Evolutionary conservation across 352 stramenopile species (phyloP).

Genomic region (Phytophthora cactorum): DNA sequence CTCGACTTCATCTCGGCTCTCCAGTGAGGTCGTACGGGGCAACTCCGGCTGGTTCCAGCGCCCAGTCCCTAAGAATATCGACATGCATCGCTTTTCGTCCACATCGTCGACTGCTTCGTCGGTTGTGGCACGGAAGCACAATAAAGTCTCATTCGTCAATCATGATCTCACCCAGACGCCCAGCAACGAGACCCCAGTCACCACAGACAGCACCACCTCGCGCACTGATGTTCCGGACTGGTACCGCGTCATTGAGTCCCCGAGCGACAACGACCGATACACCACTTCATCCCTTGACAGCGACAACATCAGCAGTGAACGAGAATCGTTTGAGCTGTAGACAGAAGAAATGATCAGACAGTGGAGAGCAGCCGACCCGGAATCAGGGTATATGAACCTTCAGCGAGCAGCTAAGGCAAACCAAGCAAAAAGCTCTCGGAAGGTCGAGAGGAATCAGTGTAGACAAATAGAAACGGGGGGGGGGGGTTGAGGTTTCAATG

Average conservation of each 20-base stretch:
- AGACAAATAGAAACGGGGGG: slow-evolving; percentile 21
- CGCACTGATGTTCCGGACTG: slow-evolving; percentile 43
- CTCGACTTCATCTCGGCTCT: slow-evolving; percentile 34
- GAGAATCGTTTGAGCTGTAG: slow-evolving; percentile 75
- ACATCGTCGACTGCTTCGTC: slow-evolving; percentile 44
- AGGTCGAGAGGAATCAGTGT: slow-evolving; percentile 24
- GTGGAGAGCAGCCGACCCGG: slow-evolving; percentile 12
- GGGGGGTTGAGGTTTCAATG: slow-evolving; percentile 20
- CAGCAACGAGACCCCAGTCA: neutral
- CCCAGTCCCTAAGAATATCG: slow-evolving; percentile 22
- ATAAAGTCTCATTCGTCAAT: slow-evolving; percentile 36
- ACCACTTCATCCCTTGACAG: slow-evolving; percentile 32
- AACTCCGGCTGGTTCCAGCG: slow-evolving; percentile 31
- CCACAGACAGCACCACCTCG: slow-evolving; percentile 19
- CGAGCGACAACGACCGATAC: slow-evolving; percentile 45
- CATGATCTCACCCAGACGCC: slow-evolving; percentile 36
- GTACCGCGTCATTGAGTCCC: slow-evolving; percentile 69
- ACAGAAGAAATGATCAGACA: slow-evolving; percentile 8
- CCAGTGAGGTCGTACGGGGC: slow-evolving; percentile 31
- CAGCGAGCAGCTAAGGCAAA: slow-evolving; percentile 17
- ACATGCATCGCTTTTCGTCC: slow-evolving; percentile 49
- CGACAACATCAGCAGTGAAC: slow-evolving; percentile 47
- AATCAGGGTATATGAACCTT: slow-evolving; percentile 28
- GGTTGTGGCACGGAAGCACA: slow-evolving; percentile 31
- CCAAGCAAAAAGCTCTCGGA: slow-evolving; percentile 13